Percentiles rank a stretch among this genome's conserved stretches.
These are phyloP conservation scores for Phytomonas francai DNA, from an alignment of 208 protist species.

Conservation along the genomic window DNA sequence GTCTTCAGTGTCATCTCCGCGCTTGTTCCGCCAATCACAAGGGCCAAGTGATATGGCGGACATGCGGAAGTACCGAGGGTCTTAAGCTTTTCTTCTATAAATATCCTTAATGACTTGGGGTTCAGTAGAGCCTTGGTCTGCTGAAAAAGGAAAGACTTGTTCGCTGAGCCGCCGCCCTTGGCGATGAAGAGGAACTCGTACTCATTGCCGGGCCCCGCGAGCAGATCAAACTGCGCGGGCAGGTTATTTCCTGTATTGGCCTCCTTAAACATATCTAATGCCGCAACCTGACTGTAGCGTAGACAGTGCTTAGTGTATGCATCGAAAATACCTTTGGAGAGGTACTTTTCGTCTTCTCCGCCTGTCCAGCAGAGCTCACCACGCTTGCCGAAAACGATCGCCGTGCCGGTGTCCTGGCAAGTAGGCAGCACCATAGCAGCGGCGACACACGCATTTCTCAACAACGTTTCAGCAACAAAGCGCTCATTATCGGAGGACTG, in stretches of 20 bases:
- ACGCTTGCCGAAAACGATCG: constrained; percentile 95
- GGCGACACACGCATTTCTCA: constrained; percentile 96
- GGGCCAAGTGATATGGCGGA: constrained; percentile 96
- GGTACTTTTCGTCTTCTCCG: constrained; percentile 91
- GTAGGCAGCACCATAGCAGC: constrained; percentile 82
- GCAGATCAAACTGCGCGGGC: constrained; percentile 96
- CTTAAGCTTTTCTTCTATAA: constrained; percentile 93
- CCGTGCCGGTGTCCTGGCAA: constrained; percentile 97
- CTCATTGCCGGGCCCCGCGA: constrained; percentile 87
- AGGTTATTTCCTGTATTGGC: constrained; percentile 96
- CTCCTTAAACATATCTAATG: constrained; percentile 97
- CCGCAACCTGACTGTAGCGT: constrained; percentile 94
- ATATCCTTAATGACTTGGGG: constrained; percentile 84
- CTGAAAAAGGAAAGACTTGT: constrained; percentile 97
- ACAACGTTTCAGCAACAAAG: constrained; percentile 94
- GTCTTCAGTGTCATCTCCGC: constrained; percentile 97
- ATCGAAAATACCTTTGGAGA: constrained; percentile 94
- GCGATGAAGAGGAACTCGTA: constrained; percentile 97
- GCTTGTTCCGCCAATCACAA: constrained; percentile 95
- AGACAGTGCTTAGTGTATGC: constrained; percentile 94
- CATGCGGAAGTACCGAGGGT: constrained; percentile 96
- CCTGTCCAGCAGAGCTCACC: constrained; percentile 95
- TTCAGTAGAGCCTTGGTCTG: constrained; percentile 95
- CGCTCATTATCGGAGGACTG: constrained; percentile 94
- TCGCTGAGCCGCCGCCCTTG: constrained; percentile 97